A percentile compares a stretch with the other conserved stretches of the same genome.
Conservation (phyloP, 1,284 basidiomycete genomes). For the Cystobasidium slooffiae region DNA sequence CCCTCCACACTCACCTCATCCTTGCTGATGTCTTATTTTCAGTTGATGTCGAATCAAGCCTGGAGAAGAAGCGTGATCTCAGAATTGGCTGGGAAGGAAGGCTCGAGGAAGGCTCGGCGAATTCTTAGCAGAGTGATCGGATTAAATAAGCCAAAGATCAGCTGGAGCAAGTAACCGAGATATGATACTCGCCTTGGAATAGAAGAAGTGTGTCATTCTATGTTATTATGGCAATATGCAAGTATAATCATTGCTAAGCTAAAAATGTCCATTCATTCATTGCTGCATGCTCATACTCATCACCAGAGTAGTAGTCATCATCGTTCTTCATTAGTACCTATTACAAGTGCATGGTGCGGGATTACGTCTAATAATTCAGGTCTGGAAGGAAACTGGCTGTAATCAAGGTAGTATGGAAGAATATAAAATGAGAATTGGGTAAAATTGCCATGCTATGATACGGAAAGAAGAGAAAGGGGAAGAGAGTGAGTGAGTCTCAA, state of each 20-base stretch:
- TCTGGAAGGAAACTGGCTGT: too few species aligned
- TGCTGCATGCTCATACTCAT: not conserved
- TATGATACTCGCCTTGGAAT: too few species aligned
- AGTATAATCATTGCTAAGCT: not conserved
- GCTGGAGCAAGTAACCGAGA: not conserved
- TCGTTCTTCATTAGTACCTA: too few species aligned
- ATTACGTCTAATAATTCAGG: too few species aligned
- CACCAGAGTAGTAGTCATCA: not conserved
- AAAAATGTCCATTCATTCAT: not conserved
- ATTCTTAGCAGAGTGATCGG: not conserved
- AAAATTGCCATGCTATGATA: too few species aligned
- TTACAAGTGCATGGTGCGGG: too few species aligned
- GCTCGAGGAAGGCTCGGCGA: constrained; percentile 6
- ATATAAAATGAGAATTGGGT: too few species aligned
- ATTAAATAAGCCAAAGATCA: not conserved
- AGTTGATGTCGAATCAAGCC: not conserved
- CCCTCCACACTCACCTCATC: not conserved
- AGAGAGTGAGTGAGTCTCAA: too few species aligned
- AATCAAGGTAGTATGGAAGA: too few species aligned
- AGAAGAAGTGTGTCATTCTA: too few species aligned
- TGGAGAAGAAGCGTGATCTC: not conserved
- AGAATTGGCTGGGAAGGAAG: constrained; percentile 5
- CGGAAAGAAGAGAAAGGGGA: too few species aligned
- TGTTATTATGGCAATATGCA: not conserved
- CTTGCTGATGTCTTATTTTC: constrained; percentile 1